phyloP scores from a whole-genome alignment of 805 yeast species.

The Wickerhamiella kurtzmanii region DNA sequence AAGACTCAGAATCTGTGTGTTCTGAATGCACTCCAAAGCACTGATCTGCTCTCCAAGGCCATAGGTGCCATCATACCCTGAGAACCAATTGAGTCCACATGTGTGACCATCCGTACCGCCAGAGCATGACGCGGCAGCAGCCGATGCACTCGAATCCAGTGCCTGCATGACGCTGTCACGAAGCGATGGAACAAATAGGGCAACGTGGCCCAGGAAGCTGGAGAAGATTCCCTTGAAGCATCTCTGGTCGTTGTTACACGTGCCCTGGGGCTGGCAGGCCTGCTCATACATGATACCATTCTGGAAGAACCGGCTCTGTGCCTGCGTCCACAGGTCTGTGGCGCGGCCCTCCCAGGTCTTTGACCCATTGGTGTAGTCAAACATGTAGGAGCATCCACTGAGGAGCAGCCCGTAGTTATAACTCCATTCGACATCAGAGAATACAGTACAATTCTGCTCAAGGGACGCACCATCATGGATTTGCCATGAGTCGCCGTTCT shows the following conservation, averaged over 20 bases:
- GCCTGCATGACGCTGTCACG: slow-evolving; percentile 33
- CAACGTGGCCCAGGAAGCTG: slow-evolving; percentile 50
- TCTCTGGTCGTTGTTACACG: slow-evolving; percentile 64
- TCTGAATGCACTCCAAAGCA: slow-evolving; percentile 54
- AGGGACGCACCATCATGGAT: slow-evolving; percentile 67
- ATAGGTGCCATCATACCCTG: slow-evolving; percentile 47
- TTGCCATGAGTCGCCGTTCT: slow-evolving; percentile 15
- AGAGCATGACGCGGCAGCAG: slow-evolving; percentile 64
- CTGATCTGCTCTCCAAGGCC: slow-evolving; percentile 80
- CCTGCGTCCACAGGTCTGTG: slow-evolving; percentile 32
- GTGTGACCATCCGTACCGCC: slow-evolving; percentile 76
- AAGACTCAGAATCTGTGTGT: slow-evolving; percentile 26
- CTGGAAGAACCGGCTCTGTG: slow-evolving; percentile 35
- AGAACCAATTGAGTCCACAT: slow-evolving; percentile 65
- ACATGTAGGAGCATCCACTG: slow-evolving; percentile 56
- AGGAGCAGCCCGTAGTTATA: slow-evolving; percentile 60
- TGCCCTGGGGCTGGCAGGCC: slow-evolving; percentile 43
- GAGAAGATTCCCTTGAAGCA: slow-evolving; percentile 60
- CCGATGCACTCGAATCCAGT: slow-evolving; percentile 42
- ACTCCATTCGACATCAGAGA: slow-evolving; percentile 52
- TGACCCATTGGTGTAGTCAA: slow-evolving; percentile 45
- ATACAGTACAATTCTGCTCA: slow-evolving; percentile 33
- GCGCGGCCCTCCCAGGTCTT: slow-evolving; percentile 46
- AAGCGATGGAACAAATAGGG: slow-evolving; percentile 45
- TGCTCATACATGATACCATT: slow-evolving; percentile 52